Evolutionary conservation across 2,329 filamentous ascomycete species (phyloP).

Genomic region (Aspergillus fructus): DNA sequence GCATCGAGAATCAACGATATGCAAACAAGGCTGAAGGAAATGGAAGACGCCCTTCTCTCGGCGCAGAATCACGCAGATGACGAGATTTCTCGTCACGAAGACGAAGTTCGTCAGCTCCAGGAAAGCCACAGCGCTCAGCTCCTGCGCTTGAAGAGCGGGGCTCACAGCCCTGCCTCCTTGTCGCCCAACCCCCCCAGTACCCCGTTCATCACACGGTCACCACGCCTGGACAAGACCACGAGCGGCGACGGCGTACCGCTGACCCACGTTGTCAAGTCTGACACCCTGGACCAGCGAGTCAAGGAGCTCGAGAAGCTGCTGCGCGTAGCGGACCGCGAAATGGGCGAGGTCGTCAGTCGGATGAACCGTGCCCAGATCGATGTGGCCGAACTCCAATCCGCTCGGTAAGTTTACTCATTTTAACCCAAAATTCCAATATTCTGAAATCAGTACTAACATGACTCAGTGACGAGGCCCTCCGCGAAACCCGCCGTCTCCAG

Average conservation of each 20-base stretch:
- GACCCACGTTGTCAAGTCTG: conserved; percentile 70
- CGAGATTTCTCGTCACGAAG: conserved; percentile 77
- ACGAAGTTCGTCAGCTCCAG: conserved; percentile 73
- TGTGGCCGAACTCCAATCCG: conserved; percentile 70
- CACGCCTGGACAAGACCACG: conserved; percentile 61
- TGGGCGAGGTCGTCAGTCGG: conserved; percentile 77
- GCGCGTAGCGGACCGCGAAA: conserved; percentile 71
- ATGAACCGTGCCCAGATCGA: conserved; percentile 84
- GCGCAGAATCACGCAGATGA: conserved; percentile 88
- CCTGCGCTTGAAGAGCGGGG: conserved; percentile 63
- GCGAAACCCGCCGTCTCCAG: conserved; percentile 69
- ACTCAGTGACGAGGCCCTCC: conserved; percentile 67
- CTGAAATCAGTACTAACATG: conserved; percentile 19
- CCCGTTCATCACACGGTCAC: conserved; percentile 59
- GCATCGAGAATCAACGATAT: conserved; percentile 79
- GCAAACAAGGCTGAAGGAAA: conserved; percentile 72
- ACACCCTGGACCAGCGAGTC: conserved; percentile 74
- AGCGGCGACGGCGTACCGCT: conserved; percentile 60
- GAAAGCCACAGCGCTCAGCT: conserved; percentile 77
- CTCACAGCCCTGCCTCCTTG: conserved; percentile 45
- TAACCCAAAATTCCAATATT: background rate
- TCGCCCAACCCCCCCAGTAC: conserved; percentile 62
- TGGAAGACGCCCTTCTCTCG: conserved; percentile 80
- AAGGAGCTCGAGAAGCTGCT: conserved; percentile 82
- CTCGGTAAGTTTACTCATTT: conserved; percentile 36